Evolutionary conservation across 2,329 filamentous ascomycete genomes (phyloP).

Genomic region (Trichoderma hamatum): DNA sequence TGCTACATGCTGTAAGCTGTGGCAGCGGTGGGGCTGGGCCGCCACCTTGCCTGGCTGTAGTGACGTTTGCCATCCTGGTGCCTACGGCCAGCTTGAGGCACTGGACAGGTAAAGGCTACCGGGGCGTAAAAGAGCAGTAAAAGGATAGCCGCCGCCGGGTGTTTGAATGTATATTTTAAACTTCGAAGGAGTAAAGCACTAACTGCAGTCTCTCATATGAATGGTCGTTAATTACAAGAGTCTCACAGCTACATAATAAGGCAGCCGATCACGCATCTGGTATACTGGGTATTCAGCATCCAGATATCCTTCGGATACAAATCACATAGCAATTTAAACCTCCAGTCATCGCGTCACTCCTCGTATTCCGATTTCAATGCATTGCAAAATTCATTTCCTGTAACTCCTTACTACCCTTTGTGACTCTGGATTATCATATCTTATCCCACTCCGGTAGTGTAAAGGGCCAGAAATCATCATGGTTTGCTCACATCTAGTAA

Average conservation of each 20-base stretch:
- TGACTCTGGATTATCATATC: not conserved
- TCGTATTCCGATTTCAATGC: not conserved
- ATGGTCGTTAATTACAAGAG: no score
- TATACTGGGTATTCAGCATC: not conserved
- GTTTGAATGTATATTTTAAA: not conserved
- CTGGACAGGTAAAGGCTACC: not conserved
- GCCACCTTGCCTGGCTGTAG: constrained; percentile 25
- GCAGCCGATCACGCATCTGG: not conserved
- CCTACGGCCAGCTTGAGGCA: constrained; percentile 20
- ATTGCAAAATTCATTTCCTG: not conserved
- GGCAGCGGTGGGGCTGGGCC: constrained; percentile 17
- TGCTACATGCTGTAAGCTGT: constrained; percentile 4
- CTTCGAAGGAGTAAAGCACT: rapidly evolving
- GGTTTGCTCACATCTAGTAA: not conserved
- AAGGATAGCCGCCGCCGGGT: not conserved
- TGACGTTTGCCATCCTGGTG: constrained; percentile 33
- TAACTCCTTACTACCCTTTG: not conserved
- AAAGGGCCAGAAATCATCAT: not conserved
- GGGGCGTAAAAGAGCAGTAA: not conserved
- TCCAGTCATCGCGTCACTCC: not conserved
- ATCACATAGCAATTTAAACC: not conserved
- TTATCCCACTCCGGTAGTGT: not conserved
- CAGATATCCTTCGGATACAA: not conserved
- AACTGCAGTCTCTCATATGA: not conserved
- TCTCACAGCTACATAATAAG: not conserved